phyloP scores from a whole-genome alignment of 257 asterid genomes.

The Solanum pinnatisectum region DNA sequence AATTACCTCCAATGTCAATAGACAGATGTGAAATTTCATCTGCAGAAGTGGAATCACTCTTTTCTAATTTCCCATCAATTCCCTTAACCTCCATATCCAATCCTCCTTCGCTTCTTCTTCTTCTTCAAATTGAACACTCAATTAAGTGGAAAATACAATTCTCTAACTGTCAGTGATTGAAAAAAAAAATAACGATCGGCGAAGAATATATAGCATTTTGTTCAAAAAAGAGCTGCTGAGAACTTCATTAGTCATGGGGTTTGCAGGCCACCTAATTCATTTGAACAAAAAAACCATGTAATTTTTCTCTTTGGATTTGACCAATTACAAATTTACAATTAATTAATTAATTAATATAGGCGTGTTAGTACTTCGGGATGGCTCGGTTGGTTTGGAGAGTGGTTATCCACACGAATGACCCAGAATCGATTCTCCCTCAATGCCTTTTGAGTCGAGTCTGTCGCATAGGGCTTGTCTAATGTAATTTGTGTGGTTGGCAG shows the following conservation, averaged over 20 bases:
- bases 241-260: not conserved
- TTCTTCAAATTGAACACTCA: not conserved
- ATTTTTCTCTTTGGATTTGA: not conserved
- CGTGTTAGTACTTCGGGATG: not conserved
- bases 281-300: not conserved
- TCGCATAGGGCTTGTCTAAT: too few species aligned
- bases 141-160: not conserved
- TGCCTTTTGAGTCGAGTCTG: too few species aligned
- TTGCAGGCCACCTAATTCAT: not conserved
- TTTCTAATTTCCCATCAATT: not conserved
- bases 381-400: too few species aligned
- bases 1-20: conserved; percentile 83
- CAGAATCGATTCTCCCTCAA: too few species aligned
- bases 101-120: not conserved
- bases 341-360: not conserved
- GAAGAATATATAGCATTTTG: not conserved
- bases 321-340: not conserved
- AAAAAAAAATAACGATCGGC: not conserved
- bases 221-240: not conserved
- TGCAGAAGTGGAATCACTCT: not conserved
- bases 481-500: too few species aligned
- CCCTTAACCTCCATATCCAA: not conserved
- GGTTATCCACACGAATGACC: too few species aligned
- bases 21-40: conserved; percentile 60
- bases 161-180: not conserved